Base-by-base conservation (phyloP, 1,284 basidiomycete species). In the Vanrija sp. region DNA sequence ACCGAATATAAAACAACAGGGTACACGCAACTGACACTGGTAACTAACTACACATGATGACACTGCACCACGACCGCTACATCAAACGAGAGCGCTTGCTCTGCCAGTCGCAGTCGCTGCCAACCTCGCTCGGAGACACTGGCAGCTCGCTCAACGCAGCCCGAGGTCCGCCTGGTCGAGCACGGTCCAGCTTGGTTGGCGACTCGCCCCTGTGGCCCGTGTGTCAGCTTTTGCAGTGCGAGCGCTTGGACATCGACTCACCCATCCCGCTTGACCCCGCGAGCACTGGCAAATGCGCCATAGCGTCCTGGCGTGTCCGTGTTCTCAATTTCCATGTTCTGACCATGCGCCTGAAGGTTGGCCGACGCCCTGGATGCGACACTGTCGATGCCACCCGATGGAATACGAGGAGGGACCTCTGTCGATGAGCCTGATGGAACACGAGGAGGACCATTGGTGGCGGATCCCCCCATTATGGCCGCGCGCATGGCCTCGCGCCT, bases 261-360 rank as follows among this genome's bases (percentile, higher is more conserved):
- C 69, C 62, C 59, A n/a, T 61, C 56, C 26, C 58, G 50, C 49
- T 74, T 73, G 25, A 73, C 51, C 1, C 71, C 70, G 39, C 69
- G 64, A 12, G 72, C 70, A 54, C 71, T 74, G 9, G 60, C 39
- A 28, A 73, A 72, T 10, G 61, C 66, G 1, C 57, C 61, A 43
- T 53, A 55, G n/a, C 43, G 54, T 9, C 57, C 55, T 6, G 28
- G 46, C n/a, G 29, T 49, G 40, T 40, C 51, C 4, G 16, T 42
- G 50, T 48, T 57, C n/a, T 55, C 56, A 5, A 57, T 50, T 19
- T 54, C 52, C 1, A 56, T 44, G 34, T 54, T 59, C 7, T 46
- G 52, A 8, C 47, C 39, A 7, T 55, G 59, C 0, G 18, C 12
- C 6, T 43, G 48, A 14, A 68, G 38, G 14, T 61, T 63, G 19